Percentiles rank a stretch among this genome's conserved stretches.
phyloP scores from a whole-genome alignment of 176 grass and related monocot species.

The Cenchrus purpureus region DNA sequence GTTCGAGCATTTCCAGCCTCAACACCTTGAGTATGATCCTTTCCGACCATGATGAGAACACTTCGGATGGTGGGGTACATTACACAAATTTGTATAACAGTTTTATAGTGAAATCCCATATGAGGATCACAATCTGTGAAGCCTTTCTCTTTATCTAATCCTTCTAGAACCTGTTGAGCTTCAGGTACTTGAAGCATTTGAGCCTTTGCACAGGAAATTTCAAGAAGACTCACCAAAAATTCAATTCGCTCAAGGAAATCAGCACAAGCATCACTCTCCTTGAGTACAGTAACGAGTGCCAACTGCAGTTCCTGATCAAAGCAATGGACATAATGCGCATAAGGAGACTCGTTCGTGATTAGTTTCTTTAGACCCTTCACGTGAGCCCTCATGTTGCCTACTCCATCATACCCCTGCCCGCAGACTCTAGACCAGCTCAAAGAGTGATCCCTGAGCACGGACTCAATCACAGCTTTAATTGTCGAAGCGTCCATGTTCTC shows the following conservation, averaged over 20 bases:
- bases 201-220: background rate
- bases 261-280: background rate
- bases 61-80: background rate
- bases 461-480: background rate
- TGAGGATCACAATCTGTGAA: background rate
- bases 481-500: background rate
- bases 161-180: conserved; percentile 5
- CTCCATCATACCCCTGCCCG: background rate
- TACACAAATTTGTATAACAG: background rate
- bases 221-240: background rate
- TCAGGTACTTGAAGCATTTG: background rate
- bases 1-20: background rate
- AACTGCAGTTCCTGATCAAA: background rate
- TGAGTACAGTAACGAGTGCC: background rate
- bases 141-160: background rate
- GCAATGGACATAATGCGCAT: background rate
- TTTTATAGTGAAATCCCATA: background rate
- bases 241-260: background rate
- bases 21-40: background rate
- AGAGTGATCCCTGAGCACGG: background rate
- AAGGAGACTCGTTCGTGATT: background rate
- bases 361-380: conserved; percentile 1
- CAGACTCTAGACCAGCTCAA: background rate
- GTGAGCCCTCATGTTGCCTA: background rate
- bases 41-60: conserved; percentile 4